A percentile compares a stretch with the other conserved stretches of the same genome.
Conservation (phyloP, 768 basidiomycete genomes). For the Xerocomellus amylosporus region DNA sequence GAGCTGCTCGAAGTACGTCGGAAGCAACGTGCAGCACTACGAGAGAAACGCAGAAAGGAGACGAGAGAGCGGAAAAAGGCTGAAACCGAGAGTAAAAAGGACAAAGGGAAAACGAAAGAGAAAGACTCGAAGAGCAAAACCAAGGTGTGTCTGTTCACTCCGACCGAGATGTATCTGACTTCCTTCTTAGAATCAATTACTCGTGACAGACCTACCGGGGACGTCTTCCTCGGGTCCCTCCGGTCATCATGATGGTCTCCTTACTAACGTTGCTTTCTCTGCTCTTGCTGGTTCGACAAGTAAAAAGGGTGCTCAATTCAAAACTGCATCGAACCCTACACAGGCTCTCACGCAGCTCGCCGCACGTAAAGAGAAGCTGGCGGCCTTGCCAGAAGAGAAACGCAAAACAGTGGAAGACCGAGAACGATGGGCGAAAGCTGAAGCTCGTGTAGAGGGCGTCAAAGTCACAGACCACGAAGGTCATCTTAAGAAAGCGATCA, state of each 20-base stretch:
- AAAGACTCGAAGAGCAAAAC: conserved; percentile 44
- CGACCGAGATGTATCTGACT: not conserved
- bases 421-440: conserved; percentile 89
- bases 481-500: conserved; percentile 87
- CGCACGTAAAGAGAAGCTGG: conserved; percentile 74
- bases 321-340: conserved; percentile 75
- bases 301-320: conserved; percentile 53
- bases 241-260: conserved; percentile 37
- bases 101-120: conserved; percentile 48
- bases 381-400: conserved; percentile 77
- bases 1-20: conserved; percentile 80
- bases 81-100: conserved; percentile 57
- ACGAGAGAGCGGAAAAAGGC: conserved; percentile 76
- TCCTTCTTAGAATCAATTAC: conserved; percentile 55
- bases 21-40: conserved; percentile 71
- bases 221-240: conserved; percentile 18
- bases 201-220: conserved; percentile 55
- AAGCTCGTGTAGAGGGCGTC: conserved; percentile 81
- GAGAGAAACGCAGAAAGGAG: conserved; percentile 82
- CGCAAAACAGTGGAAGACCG: conserved; percentile 75
- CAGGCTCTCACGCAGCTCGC: conserved; percentile 83
- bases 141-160: conserved; percentile 44
- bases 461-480: conserved; percentile 88
- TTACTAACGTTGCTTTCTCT: conserved; percentile 73
- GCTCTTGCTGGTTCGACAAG: conserved; percentile 48